Percentiles rank a stretch among this genome's conserved stretches.
These are phyloP conservation scores for Apocynum venetum DNA, from an alignment of 257 asterid genomes.

Conservation along the genomic window DNA sequence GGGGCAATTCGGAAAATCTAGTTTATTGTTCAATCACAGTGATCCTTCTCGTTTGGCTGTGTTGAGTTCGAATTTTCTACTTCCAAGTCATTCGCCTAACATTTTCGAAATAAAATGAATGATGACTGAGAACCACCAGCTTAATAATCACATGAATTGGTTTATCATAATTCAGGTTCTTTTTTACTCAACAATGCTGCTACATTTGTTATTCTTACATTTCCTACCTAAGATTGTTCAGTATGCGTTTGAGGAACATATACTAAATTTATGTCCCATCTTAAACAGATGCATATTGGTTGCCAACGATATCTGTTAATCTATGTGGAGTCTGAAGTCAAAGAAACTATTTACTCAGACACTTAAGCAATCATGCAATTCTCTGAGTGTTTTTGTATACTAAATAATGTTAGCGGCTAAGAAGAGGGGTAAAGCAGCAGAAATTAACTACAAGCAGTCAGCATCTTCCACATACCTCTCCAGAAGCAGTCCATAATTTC, in stretches of 20 bases:
- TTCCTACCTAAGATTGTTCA: background rate
- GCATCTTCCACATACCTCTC: slow-evolving; percentile 60
- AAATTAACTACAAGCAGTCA: slow-evolving; percentile 2
- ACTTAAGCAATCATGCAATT: background rate
- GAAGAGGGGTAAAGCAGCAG: background rate
- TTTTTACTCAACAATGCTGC: background rate
- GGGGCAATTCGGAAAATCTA: background rate
- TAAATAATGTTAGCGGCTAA: background rate
- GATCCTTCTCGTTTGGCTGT: background rate
- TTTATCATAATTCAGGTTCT: background rate
- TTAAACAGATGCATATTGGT: background rate
- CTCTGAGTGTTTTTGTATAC: background rate
- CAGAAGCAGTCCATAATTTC: slow-evolving; percentile 89
- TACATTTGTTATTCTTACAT: background rate
- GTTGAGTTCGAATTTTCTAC: background rate
- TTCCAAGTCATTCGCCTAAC: too few relatives aligned
- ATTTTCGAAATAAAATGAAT: background rate
- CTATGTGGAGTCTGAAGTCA: background rate
- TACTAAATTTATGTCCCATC: background rate
- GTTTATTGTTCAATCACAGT: background rate
- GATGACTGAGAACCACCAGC: background rate
- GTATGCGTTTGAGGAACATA: background rate
- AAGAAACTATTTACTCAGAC: background rate
- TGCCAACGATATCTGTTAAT: background rate
- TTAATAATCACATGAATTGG: background rate